Evolutionary conservation across 2,329 filamentous ascomycete genomes (phyloP).

Genomic region (Fusarium sulawesiense): DNA sequence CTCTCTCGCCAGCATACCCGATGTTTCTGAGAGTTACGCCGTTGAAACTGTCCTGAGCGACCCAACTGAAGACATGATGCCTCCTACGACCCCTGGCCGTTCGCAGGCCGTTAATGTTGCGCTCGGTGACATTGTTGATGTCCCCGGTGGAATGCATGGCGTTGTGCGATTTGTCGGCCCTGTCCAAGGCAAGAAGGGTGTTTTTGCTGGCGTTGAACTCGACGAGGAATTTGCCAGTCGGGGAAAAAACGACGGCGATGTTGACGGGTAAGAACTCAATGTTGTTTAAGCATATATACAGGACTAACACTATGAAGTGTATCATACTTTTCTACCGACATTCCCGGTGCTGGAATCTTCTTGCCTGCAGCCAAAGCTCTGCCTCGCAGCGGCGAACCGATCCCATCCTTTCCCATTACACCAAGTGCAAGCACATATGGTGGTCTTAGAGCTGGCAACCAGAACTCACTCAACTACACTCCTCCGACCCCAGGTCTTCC

Average conservation of each 20-base stretch:
- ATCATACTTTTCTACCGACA: conserved; percentile 83
- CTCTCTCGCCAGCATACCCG: conserved; percentile 73
- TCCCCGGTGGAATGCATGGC: conserved; percentile 92
- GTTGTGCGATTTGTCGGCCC: conserved; percentile 88
- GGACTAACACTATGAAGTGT: conserved; percentile 55
- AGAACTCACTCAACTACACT: conserved; percentile 70
- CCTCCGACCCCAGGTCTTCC: conserved; percentile 74
- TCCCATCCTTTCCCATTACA: conserved; percentile 70
- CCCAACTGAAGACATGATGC: conserved; percentile 59
- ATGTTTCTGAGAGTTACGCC: conserved; percentile 73
- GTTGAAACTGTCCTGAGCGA: conserved; percentile 63
- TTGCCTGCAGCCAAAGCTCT: conserved; percentile 85
- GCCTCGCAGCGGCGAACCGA: conserved; percentile 74
- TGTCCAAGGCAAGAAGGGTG: conserved; percentile 89
- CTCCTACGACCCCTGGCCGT: conserved; percentile 66
- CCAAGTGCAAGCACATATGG: conserved; percentile 69
- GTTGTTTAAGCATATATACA: neutral
- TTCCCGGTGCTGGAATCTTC: conserved; percentile 90
- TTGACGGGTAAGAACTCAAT: conserved; percentile 79
- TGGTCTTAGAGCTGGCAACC: conserved; percentile 64
- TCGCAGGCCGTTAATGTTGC: conserved; percentile 66
- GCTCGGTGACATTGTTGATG: conserved; percentile 87
- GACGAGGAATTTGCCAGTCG: conserved; percentile 80
- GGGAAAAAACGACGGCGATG: conserved; percentile 96
- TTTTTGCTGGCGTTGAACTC: conserved; percentile 93